These are phyloP conservation scores for Styphnolobium japonicum DNA, from an alignment of 306 rosid genomes.

Conservation along the genomic window DNA sequence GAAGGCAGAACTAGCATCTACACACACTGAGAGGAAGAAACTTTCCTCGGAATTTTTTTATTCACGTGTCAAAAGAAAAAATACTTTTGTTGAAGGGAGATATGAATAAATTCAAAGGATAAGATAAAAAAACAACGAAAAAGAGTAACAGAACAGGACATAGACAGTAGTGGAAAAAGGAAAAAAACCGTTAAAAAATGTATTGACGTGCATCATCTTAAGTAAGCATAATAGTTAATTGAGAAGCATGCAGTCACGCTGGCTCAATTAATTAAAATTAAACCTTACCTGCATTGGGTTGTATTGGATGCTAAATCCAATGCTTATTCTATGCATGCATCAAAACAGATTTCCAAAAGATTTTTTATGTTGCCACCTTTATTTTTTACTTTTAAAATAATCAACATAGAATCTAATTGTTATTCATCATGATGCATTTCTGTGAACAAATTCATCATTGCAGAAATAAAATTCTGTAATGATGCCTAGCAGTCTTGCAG, in stretches of 20 bases:
- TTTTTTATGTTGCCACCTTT: neutral
- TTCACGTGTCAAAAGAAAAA: neutral
- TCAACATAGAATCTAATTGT: neutral
- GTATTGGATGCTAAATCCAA: neutral
- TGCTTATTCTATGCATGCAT: neutral
- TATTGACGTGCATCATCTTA: neutral
- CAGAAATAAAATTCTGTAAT: neutral
- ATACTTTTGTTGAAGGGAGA: neutral
- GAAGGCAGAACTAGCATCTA: neutral
- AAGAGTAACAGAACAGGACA: neutral
- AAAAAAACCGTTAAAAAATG: too few species aligned
- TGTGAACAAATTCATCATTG: neutral
- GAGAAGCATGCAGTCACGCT: neutral
- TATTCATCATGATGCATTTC: neutral
- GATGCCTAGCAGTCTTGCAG: neutral
- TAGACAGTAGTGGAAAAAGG: neutral
- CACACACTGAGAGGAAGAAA: neutral
- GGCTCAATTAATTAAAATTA: neutral
- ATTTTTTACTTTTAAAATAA: neutral
- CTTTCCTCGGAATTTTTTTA: neutral
- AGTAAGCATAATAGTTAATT: neutral
- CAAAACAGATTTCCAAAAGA: neutral
- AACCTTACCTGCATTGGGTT: neutral
- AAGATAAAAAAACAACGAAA: neutral
- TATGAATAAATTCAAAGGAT: neutral